Percentiles rank a stretch among this genome's conserved stretches.
Evolutionary conservation across 495 filamentous ascomycete species (phyloP).

Genomic region (Penicillium desertorum): DNA sequence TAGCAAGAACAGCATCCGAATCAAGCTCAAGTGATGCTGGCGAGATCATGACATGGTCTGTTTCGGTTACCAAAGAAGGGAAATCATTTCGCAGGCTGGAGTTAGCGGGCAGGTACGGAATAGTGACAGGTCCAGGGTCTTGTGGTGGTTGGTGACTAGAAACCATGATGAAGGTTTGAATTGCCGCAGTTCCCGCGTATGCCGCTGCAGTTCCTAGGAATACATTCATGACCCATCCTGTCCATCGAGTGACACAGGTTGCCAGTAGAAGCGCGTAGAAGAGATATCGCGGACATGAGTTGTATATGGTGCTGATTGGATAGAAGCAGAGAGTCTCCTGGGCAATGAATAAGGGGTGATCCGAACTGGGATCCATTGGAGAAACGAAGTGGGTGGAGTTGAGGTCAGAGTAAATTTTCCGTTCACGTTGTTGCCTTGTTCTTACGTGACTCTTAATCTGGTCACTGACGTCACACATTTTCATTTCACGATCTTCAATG

Average conservation of each 20-base stretch:
- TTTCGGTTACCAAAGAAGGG: conserved; percentile 27
- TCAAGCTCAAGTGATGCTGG: conserved; percentile 36
- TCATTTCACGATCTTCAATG: no score
- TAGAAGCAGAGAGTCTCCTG: conserved; percentile 37
- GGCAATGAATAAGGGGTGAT: conserved; percentile 32
- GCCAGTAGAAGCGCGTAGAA: conserved; percentile 36
- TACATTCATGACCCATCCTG: conserved; percentile 35
- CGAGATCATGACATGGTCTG: conserved; percentile 19
- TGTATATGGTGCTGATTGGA: conserved; percentile 39
- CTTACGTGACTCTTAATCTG: background rate
- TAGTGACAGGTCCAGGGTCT: conserved; percentile 22
- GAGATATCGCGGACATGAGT: conserved; percentile 38
- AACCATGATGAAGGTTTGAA: conserved; percentile 38
- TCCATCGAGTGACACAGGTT: conserved; percentile 35
- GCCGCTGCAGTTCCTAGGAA: conserved; percentile 37
- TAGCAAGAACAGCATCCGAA: conserved; percentile 36
- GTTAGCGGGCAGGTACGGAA: conserved; percentile 27
- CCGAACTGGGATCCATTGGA: conserved; percentile 1
- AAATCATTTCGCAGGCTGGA: conserved; percentile 23
- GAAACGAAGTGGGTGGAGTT: background rate
- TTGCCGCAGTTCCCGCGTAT: conserved; percentile 38
- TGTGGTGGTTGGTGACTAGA: conserved; percentile 16
- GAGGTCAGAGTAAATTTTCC: background rate
- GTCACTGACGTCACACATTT: no score
- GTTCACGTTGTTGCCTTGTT: background rate